These are phyloP conservation scores for Abortiporus biennis DNA, from an alignment of 1,284 basidiomycete genomes.

Conservation along the genomic window DNA sequence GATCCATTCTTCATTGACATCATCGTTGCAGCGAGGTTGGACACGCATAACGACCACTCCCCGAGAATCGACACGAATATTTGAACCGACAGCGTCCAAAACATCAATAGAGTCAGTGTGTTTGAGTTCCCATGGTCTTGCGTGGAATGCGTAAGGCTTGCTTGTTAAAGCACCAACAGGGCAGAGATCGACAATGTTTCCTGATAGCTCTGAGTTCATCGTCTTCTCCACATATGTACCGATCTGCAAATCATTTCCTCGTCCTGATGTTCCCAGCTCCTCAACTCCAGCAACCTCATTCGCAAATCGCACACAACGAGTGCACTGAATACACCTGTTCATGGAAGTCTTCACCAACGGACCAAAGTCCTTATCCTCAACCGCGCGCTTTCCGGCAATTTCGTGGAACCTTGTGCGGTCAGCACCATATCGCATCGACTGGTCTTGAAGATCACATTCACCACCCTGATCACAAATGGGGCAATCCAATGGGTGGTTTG, in stretches of 20 bases:
- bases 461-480: conserved; percentile 98
- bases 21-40: conserved; percentile 94
- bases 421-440: conserved; percentile 98
- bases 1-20: conserved; percentile 99
- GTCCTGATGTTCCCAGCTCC: conserved; percentile 94
- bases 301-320: conserved; percentile 97
- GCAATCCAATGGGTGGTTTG: conserved; percentile 98
- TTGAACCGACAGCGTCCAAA: conserved; percentile 96
- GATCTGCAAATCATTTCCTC: conserved; percentile 98
- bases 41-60: conserved; percentile 97
- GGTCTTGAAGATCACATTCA: conserved; percentile 99
- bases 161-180: conserved; percentile 97
- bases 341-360: conserved; percentile 99
- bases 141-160: conserved; percentile 97
- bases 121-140: conserved; percentile 98
- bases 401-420: conserved; percentile 98
- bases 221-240: conserved; percentile 98
- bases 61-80: conserved; percentile 95
- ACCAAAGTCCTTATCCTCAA: conserved; percentile 98
- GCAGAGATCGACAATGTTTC: conserved; percentile 96
- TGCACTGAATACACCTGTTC: conserved; percentile 99
- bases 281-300: conserved; percentile 99
- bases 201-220: conserved; percentile 96
- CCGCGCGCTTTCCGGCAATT: conserved; percentile 94
- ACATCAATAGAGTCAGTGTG: conserved; percentile 97